Evolutionary conservation across 169 alveolate species (phyloP).

Genomic region (Eimeria maxima): DNA sequence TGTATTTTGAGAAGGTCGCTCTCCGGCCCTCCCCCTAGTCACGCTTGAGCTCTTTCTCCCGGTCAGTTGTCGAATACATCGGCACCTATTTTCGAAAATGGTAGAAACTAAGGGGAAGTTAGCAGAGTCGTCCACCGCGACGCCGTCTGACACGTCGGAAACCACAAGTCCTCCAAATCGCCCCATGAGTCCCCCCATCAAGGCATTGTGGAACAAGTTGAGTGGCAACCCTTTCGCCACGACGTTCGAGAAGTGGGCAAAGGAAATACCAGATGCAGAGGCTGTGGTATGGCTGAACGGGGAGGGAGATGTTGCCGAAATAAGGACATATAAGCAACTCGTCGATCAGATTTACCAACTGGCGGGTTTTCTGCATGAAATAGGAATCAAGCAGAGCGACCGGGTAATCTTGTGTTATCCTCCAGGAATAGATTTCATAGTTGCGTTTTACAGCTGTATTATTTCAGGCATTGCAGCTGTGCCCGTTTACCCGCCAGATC

Average conservation of each 20-base stretch:
- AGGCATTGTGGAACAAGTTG: slow-evolving; percentile 70
- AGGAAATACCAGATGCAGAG: slow-evolving; percentile 59
- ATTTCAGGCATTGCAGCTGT: slow-evolving; percentile 87
- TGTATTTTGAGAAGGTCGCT: slow-evolving; percentile 68
- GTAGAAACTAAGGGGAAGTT: slow-evolving; percentile 34
- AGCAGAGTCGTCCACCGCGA: slow-evolving; percentile 64
- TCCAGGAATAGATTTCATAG: slow-evolving; percentile 88
- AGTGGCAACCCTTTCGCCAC: slow-evolving; percentile 76
- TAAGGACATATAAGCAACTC: slow-evolving; percentile 80
- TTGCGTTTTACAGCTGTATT: slow-evolving; percentile 86
- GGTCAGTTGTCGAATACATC: slow-evolving; percentile 2
- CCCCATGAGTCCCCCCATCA: slow-evolving; percentile 71
- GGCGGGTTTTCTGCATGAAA: slow-evolving; percentile 77
- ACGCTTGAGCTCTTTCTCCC: neutral
- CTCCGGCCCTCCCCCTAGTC: slow-evolving; percentile 58
- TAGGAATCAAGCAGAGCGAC: slow-evolving; percentile 85
- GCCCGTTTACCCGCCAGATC: slow-evolving; percentile 91
- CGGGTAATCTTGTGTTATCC: slow-evolving; percentile 87
- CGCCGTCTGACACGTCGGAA: slow-evolving; percentile 70
- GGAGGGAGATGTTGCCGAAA: slow-evolving; percentile 69
- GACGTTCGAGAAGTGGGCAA: slow-evolving; percentile 43
- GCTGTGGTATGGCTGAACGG: slow-evolving; percentile 82
- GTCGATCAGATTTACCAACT: slow-evolving; percentile 76
- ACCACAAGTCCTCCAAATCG: slow-evolving; percentile 68
- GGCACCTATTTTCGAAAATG: slow-evolving; percentile 41